Evolutionary conservation across 164 flowering plant genomes (phyloP).

Genomic region (Chloranthus sessilifolius): DNA sequence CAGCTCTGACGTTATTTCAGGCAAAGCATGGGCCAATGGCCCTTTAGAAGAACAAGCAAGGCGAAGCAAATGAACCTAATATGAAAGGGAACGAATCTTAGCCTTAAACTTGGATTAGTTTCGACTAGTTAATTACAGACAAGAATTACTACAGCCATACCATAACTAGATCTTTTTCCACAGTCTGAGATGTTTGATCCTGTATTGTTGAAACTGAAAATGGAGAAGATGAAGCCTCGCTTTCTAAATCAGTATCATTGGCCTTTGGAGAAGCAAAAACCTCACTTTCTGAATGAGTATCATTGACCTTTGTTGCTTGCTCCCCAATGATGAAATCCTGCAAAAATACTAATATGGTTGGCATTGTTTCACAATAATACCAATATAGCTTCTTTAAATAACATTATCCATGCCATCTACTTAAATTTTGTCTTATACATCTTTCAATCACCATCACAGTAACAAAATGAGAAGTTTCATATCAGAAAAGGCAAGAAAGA

Average conservation of each 20-base stretch:
- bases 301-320: constrained; percentile 17
- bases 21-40: constrained; percentile 54
- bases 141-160: constrained; percentile 29
- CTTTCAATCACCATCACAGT: too few species aligned
- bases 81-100: background rate
- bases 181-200: constrained; percentile 35
- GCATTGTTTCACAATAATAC: background rate
- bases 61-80: constrained; percentile 89
- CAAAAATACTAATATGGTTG: constrained; percentile 3
- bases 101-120: background rate
- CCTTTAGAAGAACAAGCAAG: constrained; percentile 88
- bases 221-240: constrained; percentile 29
- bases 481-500: too few species aligned
- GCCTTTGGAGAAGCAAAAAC: constrained; percentile 28
- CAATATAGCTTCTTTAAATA: too few species aligned
- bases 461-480: too few species aligned
- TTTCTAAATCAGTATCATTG: constrained; percentile 30
- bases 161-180: constrained; percentile 68
- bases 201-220: constrained; percentile 31
- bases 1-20: constrained; percentile 65
- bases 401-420: too few species aligned
- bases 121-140: background rate
- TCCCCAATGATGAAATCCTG: constrained; percentile 34
- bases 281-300: constrained; percentile 27
- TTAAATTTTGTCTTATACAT: too few species aligned